These are phyloP conservation scores for Escallonia rubra DNA, from an alignment of 129 eudicot species.

Conservation along the genomic window DNA sequence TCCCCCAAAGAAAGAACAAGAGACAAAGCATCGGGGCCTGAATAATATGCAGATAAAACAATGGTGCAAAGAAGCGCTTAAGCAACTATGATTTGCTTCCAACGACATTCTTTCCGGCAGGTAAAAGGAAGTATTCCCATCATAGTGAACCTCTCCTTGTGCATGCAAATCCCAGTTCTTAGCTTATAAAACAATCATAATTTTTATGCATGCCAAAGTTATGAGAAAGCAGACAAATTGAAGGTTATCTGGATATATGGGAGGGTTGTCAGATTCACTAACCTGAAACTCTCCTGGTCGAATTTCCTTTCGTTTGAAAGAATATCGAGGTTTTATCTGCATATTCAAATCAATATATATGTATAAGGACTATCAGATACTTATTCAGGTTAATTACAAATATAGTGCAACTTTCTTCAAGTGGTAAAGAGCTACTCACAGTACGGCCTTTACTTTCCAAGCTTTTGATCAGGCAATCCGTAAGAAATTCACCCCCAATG, in stretches of 20 bases:
- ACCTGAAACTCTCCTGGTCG: slow-evolving; percentile 99
- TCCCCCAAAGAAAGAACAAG: too few relatives aligned
- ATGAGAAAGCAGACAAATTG: background rate
- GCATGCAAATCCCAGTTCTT: background rate
- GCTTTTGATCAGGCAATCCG: slow-evolving; percentile 89
- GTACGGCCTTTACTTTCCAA: slow-evolving; percentile 85
- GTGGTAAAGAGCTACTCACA: slow-evolving; percentile 42
- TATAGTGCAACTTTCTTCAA: slow-evolving; percentile 5
- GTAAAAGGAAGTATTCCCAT: too few relatives aligned
- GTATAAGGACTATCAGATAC: background rate
- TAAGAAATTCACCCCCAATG: slow-evolving; percentile 91
- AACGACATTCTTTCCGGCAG: too few relatives aligned
- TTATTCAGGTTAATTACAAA: slow-evolving; percentile 9
- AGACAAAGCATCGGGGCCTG: too few relatives aligned
- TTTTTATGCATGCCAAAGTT: background rate
- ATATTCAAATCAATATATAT: slow-evolving; percentile 10
- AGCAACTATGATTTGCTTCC: too few relatives aligned
- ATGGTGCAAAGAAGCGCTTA: too few relatives aligned
- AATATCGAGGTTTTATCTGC: slow-evolving; percentile 96
- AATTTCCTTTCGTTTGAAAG: slow-evolving; percentile 87
- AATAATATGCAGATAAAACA: too few relatives aligned
- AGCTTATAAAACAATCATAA: background rate
- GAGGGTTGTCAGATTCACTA: background rate
- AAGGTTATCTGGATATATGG: background rate
- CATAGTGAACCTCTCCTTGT: too few relatives aligned